Base-by-base conservation (phyloP, 129 eudicot genomes). In the Mikania micrantha region DNA sequence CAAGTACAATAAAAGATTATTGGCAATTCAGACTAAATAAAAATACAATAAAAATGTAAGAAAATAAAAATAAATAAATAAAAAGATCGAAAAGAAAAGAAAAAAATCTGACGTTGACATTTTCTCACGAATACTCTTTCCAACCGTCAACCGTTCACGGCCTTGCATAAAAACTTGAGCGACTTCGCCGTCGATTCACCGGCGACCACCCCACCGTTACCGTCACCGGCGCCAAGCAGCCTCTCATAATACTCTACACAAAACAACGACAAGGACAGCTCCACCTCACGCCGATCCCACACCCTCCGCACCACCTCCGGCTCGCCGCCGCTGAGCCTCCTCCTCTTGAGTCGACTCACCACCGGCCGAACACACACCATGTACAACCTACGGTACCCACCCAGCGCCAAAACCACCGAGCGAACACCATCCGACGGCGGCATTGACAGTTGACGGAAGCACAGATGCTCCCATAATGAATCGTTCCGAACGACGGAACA, bases 231-330 rank as follows among this genome's bases (percentile, higher is more conserved):
- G n/a, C 70, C 66, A 85, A 64, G n/a, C 73, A 88, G 34, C 77
- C 88, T 80, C 79, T 92, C 98, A 19, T 88, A 92, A 77, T 88
- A 92, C 70, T 88, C 95, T 34, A 92, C 95, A 32, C 98, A 82
- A 76, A 88, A 92, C 76, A 92, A 64, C 4, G 98, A 92, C 65
- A 92, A 53, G 5, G 90, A 81, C 15, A 92, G 73, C 81, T 92
- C 96, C 77, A 78, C 89, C 74, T 88, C 98, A 20, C 80, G 87
- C 52, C 80, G 80, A 10, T 74, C 79, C 90, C 89, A 83, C 39
- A 85, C 87, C 10, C 84, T 60, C 50, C 77, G 70, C 38, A 61
- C 80, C 61, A 71, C 21, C 65, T 77, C 88, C 65, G 74, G 8
- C 57, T 70, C 83, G 25, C 56, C 87, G 19, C 62, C 78, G 10